phyloP scores from a whole-genome alignment of 108 stramenopile species.

The Nitzschia sp. region DNA sequence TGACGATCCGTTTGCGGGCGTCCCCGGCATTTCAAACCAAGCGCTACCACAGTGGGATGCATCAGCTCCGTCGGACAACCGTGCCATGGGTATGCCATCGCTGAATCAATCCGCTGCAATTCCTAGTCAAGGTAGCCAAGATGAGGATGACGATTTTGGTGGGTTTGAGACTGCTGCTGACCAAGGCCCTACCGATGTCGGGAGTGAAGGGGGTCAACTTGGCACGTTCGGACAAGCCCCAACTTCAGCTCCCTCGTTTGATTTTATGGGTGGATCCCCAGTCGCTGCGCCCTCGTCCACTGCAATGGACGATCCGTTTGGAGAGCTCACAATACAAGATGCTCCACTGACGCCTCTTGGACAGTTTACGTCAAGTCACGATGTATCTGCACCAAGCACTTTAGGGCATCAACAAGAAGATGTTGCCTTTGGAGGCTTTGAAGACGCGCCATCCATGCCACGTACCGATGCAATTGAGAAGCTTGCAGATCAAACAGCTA shows the following conservation, averaged over 20 bases:
- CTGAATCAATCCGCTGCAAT: not conserved
- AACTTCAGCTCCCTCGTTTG: not conserved
- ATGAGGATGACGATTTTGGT: conserved; percentile 39
- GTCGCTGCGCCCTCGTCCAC: not conserved
- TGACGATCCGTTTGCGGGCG: conserved; percentile 8
- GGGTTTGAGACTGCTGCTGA: conserved; percentile 29
- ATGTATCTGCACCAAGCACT: too few species aligned
- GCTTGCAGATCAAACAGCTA: not conserved
- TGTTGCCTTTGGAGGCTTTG: not conserved
- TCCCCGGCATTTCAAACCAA: too few species aligned
- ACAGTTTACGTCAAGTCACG: too few species aligned
- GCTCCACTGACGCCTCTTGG: too few species aligned
- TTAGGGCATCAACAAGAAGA: conserved; percentile 14
- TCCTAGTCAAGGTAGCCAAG: not conserved
- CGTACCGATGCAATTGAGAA: not conserved
- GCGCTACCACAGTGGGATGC: too few species aligned
- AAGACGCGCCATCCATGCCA: not conserved
- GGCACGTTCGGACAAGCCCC: not conserved
- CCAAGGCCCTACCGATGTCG: conserved; percentile 6
- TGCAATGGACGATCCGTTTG: conserved; percentile 25
- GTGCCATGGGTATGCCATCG: too few species aligned
- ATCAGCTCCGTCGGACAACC: too few species aligned
- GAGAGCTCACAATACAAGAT: too few species aligned
- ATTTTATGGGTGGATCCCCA: not conserved
- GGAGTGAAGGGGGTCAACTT: not conserved